Percentiles rank a stretch among this genome's conserved stretches.
Conservation (phyloP, 225 moss, liverwort and hornwort species). For the Neckera pumila region DNA sequence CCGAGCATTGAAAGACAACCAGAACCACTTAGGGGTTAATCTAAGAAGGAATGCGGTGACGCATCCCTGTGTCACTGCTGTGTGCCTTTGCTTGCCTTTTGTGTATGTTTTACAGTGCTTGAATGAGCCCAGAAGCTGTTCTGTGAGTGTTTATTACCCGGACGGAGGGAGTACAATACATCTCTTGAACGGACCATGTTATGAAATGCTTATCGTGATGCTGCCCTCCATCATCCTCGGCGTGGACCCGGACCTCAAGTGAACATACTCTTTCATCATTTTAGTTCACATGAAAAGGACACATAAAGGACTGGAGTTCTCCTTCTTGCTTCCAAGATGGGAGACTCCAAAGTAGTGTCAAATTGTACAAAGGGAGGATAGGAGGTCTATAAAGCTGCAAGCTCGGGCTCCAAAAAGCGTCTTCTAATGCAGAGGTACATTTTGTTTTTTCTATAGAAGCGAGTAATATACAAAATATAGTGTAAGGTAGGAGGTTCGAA, state of each 20-base stretch:
- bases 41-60: neutral
- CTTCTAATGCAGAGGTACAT: rapidly evolving
- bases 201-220: neutral
- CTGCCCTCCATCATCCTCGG: neutral
- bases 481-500: too few relatives aligned
- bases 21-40: too few relatives aligned
- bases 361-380: neutral
- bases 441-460: neutral
- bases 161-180: too few relatives aligned
- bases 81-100: neutral
- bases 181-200: too few relatives aligned
- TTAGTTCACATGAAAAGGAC: neutral
- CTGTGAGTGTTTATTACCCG: neutral
- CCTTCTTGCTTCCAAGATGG: neutral
- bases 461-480: neutral
- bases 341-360: too few relatives aligned
- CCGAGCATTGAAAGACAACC: too few relatives aligned
- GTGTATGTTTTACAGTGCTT: neutral
- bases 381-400: neutral
- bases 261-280: neutral
- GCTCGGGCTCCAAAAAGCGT: neutral
- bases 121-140: neutral
- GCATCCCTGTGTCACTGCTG: too few relatives aligned
- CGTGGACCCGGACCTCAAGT: neutral
- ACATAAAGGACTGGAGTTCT: neutral